Conservation (phyloP, 495 filamentous ascomycete species). For the Diplogelasinospora grovesii region DNA sequence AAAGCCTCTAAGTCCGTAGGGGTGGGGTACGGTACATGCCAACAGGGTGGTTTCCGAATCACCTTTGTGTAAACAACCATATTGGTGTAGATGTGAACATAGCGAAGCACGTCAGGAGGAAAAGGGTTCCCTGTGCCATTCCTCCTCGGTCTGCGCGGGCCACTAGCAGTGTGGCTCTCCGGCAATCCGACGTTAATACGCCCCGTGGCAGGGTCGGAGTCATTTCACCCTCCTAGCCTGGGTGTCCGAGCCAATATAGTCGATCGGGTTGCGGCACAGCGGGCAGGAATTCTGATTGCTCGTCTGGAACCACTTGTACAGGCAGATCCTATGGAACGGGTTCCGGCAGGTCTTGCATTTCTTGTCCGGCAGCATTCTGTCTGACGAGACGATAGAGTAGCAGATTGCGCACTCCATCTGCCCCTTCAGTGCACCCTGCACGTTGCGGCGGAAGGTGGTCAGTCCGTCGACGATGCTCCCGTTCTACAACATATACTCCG, state of each 20-base stretch:
- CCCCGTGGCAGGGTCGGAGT: too few relatives aligned
- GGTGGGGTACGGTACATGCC: too few relatives aligned
- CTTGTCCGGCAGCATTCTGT: constrained; percentile 85
- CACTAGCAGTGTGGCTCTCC: too few relatives aligned
- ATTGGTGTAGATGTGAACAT: too few relatives aligned
- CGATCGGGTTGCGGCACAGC: constrained; percentile 79
- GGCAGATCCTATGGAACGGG: constrained; percentile 79
- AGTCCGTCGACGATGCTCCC: constrained; percentile 80
- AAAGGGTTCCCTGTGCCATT: too few relatives aligned
- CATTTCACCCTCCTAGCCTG: too few relatives aligned
- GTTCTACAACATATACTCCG: constrained; percentile 40
- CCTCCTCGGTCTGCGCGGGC: too few relatives aligned
- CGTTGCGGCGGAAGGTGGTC: constrained; percentile 72
- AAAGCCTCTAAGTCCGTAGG: too few relatives aligned
- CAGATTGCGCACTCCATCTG: constrained; percentile 96
- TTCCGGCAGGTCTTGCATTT: constrained; percentile 90
- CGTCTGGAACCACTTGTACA: constrained; percentile 94
- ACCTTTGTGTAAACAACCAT: too few relatives aligned
- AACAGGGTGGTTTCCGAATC: too few relatives aligned
- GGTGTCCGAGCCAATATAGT: constrained; percentile 43
- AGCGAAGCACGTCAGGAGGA: too few relatives aligned
- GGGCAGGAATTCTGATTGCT: constrained; percentile 86
- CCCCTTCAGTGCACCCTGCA: constrained; percentile 79
- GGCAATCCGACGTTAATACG: too few relatives aligned
- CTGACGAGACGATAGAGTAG: constrained; percentile 83